Base-by-base conservation (phyloP, 768 basidiomycete species). In the Boletus subparvulus region DNA sequence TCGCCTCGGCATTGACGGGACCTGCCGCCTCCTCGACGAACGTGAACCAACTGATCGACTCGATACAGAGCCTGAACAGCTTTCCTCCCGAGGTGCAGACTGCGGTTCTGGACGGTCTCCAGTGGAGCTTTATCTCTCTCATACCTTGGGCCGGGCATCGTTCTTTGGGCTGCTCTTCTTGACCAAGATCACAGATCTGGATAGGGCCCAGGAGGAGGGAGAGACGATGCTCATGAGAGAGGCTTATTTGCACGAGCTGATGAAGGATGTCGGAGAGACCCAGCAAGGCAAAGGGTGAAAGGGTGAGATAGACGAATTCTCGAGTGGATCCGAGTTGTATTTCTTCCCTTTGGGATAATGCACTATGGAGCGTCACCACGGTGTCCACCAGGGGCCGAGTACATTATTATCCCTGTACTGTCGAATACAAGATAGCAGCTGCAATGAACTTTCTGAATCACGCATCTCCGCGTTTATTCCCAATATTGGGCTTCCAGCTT, bases 131-230 rank as follows among this genome's bases (percentile, higher is more conserved):
- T 61, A 68, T 77, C 54, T 76, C 73, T 26, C 61, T 79, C 35
- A 51, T 79, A 13, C 77, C 78, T 0, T 79, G 79, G 77, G 59
- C 64, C n/a, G 72, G 39, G 24, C 35, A n/a, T 56, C 67, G 11
- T 55, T 68, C 41, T 14, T 77, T 48, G 35, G 12, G 47, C 11
- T 48, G 33, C 9, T 36, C 6, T 35, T 35, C 6, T 48, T 48
- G 6, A 26, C 21, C 16, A 3, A 7, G 16, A 36, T 36, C 11
- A 36, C 6, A 1, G 47, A 48, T 24, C 21, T 1, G 47, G 33
- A 36, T 6, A 48, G 24, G 35, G 16, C 9, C 1, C 9, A 17
- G 35, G 47, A 26, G 35, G 47, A 43, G 16, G 47, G 30, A 14
- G 46, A 47, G 14, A 11, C 26, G 4, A 32, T 7, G 42, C 16